Base-by-base conservation (phyloP, 805 yeast species). In the Lachancea kluyveri region DNA sequence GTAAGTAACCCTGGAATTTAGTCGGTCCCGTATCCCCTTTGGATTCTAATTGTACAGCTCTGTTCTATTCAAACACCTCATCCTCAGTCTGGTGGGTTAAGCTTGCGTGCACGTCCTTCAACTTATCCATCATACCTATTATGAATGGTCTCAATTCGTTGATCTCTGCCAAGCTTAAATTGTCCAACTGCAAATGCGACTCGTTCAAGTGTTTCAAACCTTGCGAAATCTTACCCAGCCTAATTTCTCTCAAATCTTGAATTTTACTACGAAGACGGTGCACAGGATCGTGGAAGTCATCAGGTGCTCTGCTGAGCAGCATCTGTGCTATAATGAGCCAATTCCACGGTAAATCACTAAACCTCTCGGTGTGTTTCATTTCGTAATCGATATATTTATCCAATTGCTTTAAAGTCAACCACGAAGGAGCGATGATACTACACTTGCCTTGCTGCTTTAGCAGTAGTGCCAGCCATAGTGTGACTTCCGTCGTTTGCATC, bases 101-200 rank as follows among this genome's bases (percentile, higher is more conserved):
- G 21, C 37, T 33, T 17, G 29, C 26, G 36, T 57, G 62, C 20
- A 86, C 51, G 32, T 67, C 65, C 28, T 84, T 67, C 39, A 92
- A 59, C 43, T 79, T 79, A 37, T 78, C 77, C 97, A 92, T 90
- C 1, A 84, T 80, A 9, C 65, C 62, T n/a, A 76, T 64, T 20
- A 87, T 76, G 48, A 86, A 82, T 2, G 96, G 94, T 41, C 96
- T 62, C 31, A 88, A 61, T 52, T 86, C 96, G 54, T 87, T 88
- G 40, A 92, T 79, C 54, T 90, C 98, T 68, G 87, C 54, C 23
- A 79, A 54, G 2, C 94, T 82, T 32, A 92, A 55, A 13, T 92
- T 86, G 45, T 87, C 90, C 54, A 90, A 64, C 50, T 78, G 85
- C 39, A 90, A 67, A 58, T 88, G 85, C 13, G 81, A 74, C 41